Evolutionary conservation across 768 basidiomycete species (phyloP).

Genomic region (Krasilnikovozyma curviuscula): DNA sequence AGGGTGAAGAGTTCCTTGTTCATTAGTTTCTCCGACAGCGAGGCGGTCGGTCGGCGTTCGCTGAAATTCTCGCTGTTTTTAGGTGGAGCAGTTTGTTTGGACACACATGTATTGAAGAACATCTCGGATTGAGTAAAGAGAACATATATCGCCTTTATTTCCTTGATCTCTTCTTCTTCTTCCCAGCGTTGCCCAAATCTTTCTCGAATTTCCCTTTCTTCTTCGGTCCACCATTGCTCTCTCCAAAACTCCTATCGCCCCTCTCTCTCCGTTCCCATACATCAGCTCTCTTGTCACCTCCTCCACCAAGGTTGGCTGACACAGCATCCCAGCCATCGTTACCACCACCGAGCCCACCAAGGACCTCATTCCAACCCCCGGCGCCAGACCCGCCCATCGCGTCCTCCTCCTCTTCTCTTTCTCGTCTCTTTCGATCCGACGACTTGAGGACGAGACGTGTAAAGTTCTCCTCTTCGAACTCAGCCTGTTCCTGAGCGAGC

Average conservation of each 20-base stretch:
- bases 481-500: slow-evolving; percentile 9
- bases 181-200: slow-evolving; percentile 2
- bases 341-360: slow-evolving; percentile 3
- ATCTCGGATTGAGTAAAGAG: not conserved
- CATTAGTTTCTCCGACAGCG: no score
- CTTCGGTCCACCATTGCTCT: not conserved
- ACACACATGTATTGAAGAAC: not conserved
- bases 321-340: not conserved
- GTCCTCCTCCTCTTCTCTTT: slow-evolving; percentile 11
- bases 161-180: not conserved
- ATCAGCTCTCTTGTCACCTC: not conserved
- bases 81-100: no score
- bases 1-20: no score
- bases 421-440: slow-evolving; percentile 10
- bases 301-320: not conserved
- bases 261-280: slow-evolving; percentile 12
- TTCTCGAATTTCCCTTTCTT: slow-evolving; percentile 12
- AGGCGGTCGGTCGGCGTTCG: no score
- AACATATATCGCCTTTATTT: no score
- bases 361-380: slow-evolving; percentile 11
- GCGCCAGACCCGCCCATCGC: slow-evolving; percentile 4
- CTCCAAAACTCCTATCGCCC: not conserved
- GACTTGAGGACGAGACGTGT: slow-evolving; percentile 7
- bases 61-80: no score
- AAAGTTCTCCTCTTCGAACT: slow-evolving; percentile 10